Evolutionary conservation across 2,329 filamentous ascomycete genomes (phyloP).

Genomic region (Thielaviopsis musarum): DNA sequence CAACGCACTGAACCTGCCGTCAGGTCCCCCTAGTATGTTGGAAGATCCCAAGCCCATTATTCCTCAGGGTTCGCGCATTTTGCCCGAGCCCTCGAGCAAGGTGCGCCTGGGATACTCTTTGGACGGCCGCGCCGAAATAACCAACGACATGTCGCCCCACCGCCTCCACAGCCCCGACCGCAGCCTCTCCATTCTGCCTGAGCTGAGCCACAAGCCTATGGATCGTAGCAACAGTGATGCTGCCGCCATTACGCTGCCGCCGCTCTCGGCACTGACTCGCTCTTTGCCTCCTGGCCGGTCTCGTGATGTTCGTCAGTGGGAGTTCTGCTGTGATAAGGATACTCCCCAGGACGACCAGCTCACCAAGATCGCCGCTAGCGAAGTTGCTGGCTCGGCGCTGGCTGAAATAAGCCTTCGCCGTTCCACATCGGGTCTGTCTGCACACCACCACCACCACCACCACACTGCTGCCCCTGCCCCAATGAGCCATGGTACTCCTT

Average conservation of each 20-base stretch:
- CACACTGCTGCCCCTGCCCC: not conserved
- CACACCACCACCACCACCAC: conserved; percentile 5
- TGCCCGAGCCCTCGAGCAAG: conserved; percentile 12
- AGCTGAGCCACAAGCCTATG: conserved; percentile 29
- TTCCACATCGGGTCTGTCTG: conserved; percentile 33
- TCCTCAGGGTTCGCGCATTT: not conserved
- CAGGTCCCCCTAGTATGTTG: conserved; percentile 21
- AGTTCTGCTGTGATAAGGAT: conserved; percentile 74
- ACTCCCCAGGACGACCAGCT: conserved; percentile 49
- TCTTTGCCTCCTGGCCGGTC: conserved; percentile 51
- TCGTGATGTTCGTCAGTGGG: conserved; percentile 77
- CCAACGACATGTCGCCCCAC: conserved; percentile 54
- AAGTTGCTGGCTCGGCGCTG: conserved; percentile 61
- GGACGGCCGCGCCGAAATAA: conserved; percentile 79
- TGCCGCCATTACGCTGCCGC: conserved; percentile 38
- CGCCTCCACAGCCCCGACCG: conserved; percentile 31
- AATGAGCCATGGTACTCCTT: not conserved
- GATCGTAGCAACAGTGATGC: conserved; percentile 58
- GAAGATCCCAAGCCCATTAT: conserved; percentile 16
- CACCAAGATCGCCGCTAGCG: conserved; percentile 64
- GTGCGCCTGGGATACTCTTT: conserved; percentile 69
- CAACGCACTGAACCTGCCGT: conserved; percentile 33
- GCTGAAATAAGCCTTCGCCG: conserved; percentile 69
- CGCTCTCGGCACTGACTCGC: conserved; percentile 32
- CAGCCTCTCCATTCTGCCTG: conserved; percentile 30